phyloP scores from a whole-genome alignment of 176 grass and related monocot genomes.

The Rhynchospora pubera region DNA sequence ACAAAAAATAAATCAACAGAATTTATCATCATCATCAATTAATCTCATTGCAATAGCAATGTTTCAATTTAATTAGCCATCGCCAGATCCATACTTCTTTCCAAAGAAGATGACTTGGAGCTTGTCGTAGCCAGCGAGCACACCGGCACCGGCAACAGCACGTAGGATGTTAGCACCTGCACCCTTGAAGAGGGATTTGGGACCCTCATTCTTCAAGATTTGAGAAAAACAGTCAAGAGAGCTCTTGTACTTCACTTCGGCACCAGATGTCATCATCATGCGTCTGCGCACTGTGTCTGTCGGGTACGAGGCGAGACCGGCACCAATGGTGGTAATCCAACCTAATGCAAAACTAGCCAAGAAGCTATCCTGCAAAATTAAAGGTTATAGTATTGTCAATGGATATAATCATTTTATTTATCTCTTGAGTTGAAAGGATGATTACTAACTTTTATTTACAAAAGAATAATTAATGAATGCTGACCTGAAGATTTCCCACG shows the following conservation, averaged over 20 bases:
- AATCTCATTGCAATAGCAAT: background rate
- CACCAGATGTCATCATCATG: constrained; percentile 99
- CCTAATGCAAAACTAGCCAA: constrained; percentile 76
- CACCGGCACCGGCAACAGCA: constrained; percentile 87
- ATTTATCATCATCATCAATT: constrained; percentile 46
- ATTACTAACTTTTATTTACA: background rate
- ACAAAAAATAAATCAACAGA: constrained; percentile 21
- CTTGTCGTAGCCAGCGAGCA: constrained; percentile 85
- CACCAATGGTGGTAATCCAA: constrained; percentile 84
- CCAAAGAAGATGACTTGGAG: constrained; percentile 92
- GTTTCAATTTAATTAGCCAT: constrained; percentile 32
- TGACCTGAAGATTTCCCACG: constrained; percentile 66
- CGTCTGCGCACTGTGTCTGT: constrained; percentile 88
- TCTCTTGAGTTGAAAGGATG: background rate
- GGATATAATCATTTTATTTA: background rate
- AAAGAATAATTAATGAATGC: background rate
- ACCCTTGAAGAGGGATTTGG: constrained; percentile 91
- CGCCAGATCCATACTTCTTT: constrained; percentile 85
- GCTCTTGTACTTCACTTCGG: constrained; percentile 91
- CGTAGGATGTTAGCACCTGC: constrained; percentile 95
- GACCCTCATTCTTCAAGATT: constrained; percentile 75
- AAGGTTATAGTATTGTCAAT: background rate
- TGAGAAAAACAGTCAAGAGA: constrained; percentile 71
- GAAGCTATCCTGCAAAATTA: constrained; percentile 73
- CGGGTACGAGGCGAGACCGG: constrained; percentile 87